Conservation (phyloP, 768 basidiomycete genomes). For the Cytidiella melzeri region DNA sequence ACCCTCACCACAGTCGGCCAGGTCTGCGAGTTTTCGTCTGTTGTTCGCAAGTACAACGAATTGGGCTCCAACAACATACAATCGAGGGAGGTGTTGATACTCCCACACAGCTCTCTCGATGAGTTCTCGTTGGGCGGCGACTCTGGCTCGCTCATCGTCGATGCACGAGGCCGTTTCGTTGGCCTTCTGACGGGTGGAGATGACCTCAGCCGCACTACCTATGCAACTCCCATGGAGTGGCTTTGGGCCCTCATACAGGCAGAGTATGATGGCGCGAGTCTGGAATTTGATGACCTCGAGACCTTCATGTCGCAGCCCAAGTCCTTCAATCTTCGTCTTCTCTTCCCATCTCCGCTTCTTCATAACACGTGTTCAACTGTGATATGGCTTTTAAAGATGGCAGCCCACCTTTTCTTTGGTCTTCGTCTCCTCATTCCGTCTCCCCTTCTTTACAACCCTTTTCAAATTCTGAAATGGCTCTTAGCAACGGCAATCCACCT, state of each 20-base stretch:
- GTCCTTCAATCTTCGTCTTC: no score
- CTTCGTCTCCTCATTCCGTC: no score
- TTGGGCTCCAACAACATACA: constrained; percentile 14
- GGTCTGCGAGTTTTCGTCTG: constrained; percentile 15
- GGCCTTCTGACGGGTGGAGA: constrained; percentile 25
- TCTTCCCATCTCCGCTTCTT: no score
- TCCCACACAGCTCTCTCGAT: no score
- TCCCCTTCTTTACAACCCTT: no score
- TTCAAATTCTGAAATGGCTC: no score
- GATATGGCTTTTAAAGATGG: no score
- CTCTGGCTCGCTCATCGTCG: constrained; percentile 19
- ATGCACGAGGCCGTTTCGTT: constrained; percentile 17
- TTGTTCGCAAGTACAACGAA: constrained; percentile 13
- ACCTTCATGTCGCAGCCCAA: no score
- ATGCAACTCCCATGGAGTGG: constrained; percentile 23
- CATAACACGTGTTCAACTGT: no score
- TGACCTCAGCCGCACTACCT: constrained; percentile 20
- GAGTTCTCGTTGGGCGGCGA: constrained; percentile 15
- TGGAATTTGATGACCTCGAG: constrained; percentile 27
- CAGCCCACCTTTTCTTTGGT: no score
- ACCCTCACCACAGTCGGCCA: constrained; percentile 20
- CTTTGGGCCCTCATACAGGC: constrained; percentile 10
- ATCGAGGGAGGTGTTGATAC: constrained; percentile 18
- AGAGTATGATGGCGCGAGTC: constrained; percentile 10
- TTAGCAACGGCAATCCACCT: no score